phyloP scores from a whole-genome alignment of 1,284 basidiomycete species.

The Papiliotrema terrestris region DNA sequence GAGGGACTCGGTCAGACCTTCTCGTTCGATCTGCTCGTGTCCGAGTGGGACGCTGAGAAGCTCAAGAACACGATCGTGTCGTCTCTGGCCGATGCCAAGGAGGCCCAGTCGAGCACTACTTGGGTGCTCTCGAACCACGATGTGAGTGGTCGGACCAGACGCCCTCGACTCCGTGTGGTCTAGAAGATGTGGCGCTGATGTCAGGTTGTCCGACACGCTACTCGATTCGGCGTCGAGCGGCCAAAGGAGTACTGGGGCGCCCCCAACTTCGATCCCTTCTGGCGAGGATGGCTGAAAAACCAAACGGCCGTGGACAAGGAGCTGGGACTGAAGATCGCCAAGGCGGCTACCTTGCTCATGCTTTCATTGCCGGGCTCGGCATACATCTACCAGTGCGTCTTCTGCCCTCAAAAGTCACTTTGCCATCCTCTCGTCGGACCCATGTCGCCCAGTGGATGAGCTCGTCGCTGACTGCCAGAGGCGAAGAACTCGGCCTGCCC shows the following conservation, averaged over 20 bases:
- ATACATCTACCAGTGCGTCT: constrained; percentile 13
- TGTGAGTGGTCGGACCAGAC: constrained; percentile 2
- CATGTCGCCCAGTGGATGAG: too few species aligned
- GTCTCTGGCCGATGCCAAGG: constrained; percentile 10
- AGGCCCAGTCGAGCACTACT: constrained; percentile 14
- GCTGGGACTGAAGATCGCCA: constrained; percentile 13
- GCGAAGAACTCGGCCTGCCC: constrained; percentile 42
- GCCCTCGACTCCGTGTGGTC: neutral
- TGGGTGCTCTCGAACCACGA: constrained; percentile 17
- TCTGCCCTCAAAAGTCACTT: neutral
- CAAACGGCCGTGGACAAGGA: neutral
- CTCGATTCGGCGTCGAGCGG: constrained; percentile 6
- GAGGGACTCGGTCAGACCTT: constrained; percentile 27
- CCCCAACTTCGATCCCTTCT: neutral
- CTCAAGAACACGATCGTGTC: constrained; percentile 10
- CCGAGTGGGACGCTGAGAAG: neutral
- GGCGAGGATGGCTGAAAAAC: neutral
- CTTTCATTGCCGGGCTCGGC: constrained; percentile 11
- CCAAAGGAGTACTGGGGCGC: neutral
- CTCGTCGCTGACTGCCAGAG: constrained; percentile 12
- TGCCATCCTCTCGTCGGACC: neutral
- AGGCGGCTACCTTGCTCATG: constrained; percentile 11
- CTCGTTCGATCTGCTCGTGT: constrained; percentile 28
- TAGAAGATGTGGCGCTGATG: neutral
- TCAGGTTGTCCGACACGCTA: constrained; percentile 9